A percentile compares a stretch with the other conserved stretches of the same genome.
These are phyloP conservation scores for Rhizopogon sp. DNA, from an alignment of 768 basidiomycete genomes.

Conservation along the genomic window DNA sequence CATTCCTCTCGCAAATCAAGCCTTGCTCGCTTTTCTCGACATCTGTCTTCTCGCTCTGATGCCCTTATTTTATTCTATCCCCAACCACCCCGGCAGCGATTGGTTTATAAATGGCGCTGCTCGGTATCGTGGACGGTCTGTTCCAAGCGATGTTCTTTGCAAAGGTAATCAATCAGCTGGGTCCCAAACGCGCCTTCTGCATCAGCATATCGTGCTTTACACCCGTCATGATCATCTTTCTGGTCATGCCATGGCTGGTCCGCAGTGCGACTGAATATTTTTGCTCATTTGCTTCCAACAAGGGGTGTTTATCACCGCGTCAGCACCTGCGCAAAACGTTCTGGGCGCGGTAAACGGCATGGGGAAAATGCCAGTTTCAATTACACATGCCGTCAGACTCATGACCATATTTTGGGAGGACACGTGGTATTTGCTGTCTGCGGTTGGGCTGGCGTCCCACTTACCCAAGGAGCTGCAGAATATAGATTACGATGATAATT, in stretches of 20 bases:
- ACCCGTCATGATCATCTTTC: slow-evolving; percentile 18
- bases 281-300: not conserved
- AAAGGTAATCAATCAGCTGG: slow-evolving; percentile 15
- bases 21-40: slow-evolving; percentile 21
- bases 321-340: slow-evolving; percentile 24
- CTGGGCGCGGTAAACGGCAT: slow-evolving; percentile 53
- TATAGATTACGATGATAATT: slow-evolving; percentile 14
- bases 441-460: slow-evolving; percentile 25
- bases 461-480: slow-evolving; percentile 39
- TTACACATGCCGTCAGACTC: slow-evolving; percentile 48
- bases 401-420: slow-evolving; percentile 41
- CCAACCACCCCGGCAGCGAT: slow-evolving; percentile 23
- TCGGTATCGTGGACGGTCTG: slow-evolving; percentile 18
- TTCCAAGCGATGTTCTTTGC: slow-evolving; percentile 22
- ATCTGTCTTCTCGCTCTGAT: slow-evolving; percentile 21
- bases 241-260: slow-evolving; percentile 13
- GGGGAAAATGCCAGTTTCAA: slow-evolving; percentile 47
- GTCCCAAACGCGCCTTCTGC: slow-evolving; percentile 19
- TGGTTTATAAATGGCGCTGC: slow-evolving; percentile 17
- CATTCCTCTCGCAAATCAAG: slow-evolving; percentile 24
- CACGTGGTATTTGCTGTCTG: slow-evolving; percentile 39
- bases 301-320: slow-evolving; percentile 23
- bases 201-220: slow-evolving; percentile 12
- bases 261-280: too few species aligned
- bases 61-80: slow-evolving; percentile 24